These are phyloP conservation scores for Linum lewisii DNA, from an alignment of 345 rosid genomes.

Conservation along the genomic window DNA sequence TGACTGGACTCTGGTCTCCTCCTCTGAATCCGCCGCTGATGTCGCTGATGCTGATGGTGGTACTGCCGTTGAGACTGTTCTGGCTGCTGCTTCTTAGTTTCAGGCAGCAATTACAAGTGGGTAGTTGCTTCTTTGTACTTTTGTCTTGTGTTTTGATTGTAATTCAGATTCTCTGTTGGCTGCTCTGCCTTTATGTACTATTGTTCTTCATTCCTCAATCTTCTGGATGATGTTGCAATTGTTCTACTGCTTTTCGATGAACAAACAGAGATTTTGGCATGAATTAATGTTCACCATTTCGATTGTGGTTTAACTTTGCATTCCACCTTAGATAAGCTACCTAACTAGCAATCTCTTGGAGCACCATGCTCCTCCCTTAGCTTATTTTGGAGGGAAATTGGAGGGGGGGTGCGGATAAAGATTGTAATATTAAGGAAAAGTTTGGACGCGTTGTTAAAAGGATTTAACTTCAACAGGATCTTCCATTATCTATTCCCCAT, in stretches of 20 bases:
- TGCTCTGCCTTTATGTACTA: slow-evolving; percentile 7
- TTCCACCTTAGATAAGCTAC: not conserved
- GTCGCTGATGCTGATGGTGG: not conserved
- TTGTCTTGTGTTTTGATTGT: slow-evolving; percentile 3
- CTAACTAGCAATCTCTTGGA: too few relatives aligned
- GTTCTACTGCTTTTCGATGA: slow-evolving; percentile 1
- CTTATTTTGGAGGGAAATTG: too few relatives aligned
- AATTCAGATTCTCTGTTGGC: slow-evolving; percentile 6
- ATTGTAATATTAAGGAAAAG: too few relatives aligned
- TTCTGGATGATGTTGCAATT: not conserved
- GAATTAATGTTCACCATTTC: slow-evolving; percentile 1
- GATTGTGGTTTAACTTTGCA: slow-evolving; percentile 8
- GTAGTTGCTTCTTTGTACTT: slow-evolving; percentile 17
- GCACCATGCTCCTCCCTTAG: not conserved
- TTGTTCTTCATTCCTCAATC: not conserved
- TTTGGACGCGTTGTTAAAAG: too few relatives aligned
- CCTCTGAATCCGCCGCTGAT: not conserved
- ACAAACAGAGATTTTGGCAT: not conserved
- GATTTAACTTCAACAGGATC: too few relatives aligned
- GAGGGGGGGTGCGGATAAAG: too few relatives aligned
- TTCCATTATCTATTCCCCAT: too few relatives aligned
- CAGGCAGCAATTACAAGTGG: slow-evolving; percentile 21
- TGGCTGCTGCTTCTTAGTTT: slow-evolving; percentile 12
- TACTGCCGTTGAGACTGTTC: slow-evolving; percentile 7
- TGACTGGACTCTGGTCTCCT: slow-evolving; percentile 16